These are phyloP conservation scores for Linderina pennispora DNA, from an alignment of 192 early-diverging fungal species.

Conservation along the genomic window DNA sequence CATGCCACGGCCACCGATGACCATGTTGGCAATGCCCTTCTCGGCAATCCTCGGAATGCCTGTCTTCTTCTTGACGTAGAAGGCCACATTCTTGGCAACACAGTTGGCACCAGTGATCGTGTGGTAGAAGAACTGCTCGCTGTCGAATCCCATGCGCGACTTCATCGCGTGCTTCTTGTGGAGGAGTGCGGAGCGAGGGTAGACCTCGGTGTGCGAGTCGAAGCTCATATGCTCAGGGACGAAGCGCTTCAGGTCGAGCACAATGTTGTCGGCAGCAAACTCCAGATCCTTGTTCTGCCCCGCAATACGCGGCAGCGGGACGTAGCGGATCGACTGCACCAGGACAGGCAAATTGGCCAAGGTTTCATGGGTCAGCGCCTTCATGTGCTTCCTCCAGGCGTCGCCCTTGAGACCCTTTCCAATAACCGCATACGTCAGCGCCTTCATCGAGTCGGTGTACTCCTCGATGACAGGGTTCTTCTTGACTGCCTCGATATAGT, in stretches of 20 bases:
- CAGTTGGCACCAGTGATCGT: conserved; percentile 36
- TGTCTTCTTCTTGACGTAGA: conserved; percentile 45
- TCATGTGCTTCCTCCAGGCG: conserved; percentile 25
- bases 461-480: conserved; percentile 28
- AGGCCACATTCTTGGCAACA: conserved; percentile 38
- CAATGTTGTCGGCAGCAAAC: conserved; percentile 46
- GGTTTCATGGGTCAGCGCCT: conserved; percentile 29
- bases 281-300: conserved; percentile 39
- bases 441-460: conserved; percentile 25
- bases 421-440: conserved; percentile 17
- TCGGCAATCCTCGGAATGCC: conserved; percentile 38
- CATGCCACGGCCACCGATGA: conserved; percentile 36
- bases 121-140: conserved; percentile 42
- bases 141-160: conserved; percentile 24
- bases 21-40: conserved; percentile 38
- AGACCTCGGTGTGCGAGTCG: conserved; percentile 31
- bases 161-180: conserved; percentile 18
- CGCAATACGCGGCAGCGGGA: conserved; percentile 40
- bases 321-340: conserved; percentile 31
- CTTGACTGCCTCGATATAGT: conserved; percentile 26
- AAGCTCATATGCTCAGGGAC: conserved; percentile 43
- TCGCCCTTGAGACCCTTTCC: conserved; percentile 15
- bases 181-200: conserved; percentile 33
- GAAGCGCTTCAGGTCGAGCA: conserved; percentile 43
- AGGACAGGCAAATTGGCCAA: conserved; percentile 28